These are phyloP conservation scores for Xylogone sp. DNA, from an alignment of 2,329 filamentous ascomycete genomes.

Conservation along the genomic window DNA sequence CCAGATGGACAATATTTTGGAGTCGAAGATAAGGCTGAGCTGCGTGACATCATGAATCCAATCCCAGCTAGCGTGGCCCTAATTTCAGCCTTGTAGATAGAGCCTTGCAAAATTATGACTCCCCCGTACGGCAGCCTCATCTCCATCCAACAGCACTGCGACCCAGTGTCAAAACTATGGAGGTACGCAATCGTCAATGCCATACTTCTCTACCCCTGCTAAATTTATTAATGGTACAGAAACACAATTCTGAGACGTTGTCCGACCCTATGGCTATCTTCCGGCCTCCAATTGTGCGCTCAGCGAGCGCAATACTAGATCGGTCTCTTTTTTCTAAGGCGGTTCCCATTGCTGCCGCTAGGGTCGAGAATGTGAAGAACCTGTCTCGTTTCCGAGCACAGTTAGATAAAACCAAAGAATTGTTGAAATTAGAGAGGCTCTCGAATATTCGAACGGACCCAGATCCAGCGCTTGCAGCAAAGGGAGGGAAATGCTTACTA, in stretches of 20 bases:
- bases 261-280: constrained; percentile 55
- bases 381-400: constrained; percentile 68
- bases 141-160: background rate
- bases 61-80: background rate
- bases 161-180: background rate
- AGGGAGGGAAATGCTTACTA: constrained; percentile 59
- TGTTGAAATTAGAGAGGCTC: constrained; percentile 62
- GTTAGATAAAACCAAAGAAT: constrained; percentile 61
- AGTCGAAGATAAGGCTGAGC: no score
- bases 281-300: constrained; percentile 73
- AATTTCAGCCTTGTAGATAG: background rate
- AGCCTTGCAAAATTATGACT: background rate
- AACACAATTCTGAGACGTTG: constrained; percentile 1
- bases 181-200: background rate
- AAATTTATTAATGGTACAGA: background rate
- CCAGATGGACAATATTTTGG: no score
- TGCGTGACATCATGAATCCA: background rate
- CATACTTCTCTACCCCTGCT: background rate
- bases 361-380: constrained; percentile 69
- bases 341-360: constrained; percentile 73
- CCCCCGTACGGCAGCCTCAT: background rate
- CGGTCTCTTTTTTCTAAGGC: constrained; percentile 76
- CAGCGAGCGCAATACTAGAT: constrained; percentile 74
- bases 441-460: constrained; percentile 62
- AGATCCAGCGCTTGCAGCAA: constrained; percentile 44